A percentile compares a stretch with the other conserved stretches of the same genome.
These are phyloP conservation scores for Pythium monospermum DNA, from an alignment of 352 stramenopile species.

Conservation along the genomic window DNA sequence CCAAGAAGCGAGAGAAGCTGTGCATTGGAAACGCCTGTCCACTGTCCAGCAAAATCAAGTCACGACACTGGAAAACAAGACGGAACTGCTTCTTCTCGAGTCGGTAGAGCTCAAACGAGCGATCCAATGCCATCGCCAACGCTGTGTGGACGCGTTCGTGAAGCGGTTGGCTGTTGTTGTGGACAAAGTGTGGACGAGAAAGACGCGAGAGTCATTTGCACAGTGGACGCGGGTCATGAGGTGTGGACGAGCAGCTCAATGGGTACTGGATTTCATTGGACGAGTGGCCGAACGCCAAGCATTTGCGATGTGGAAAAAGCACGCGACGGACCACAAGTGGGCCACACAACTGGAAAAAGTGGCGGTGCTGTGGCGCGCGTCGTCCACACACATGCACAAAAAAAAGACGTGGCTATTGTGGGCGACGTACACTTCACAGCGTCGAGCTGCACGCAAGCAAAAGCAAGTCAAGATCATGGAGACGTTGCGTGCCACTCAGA, in stretches of 20 bases:
- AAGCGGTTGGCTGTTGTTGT: conserved; percentile 1
- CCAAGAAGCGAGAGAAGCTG: neutral
- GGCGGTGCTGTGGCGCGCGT: neutral
- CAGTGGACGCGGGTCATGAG: neutral
- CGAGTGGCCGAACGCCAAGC: neutral
- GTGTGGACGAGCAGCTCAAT: neutral
- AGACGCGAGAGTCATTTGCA: neutral
- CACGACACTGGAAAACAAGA: conserved; percentile 14
- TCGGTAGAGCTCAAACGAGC: conserved; percentile 13
- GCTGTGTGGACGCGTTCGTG: conserved; percentile 13
- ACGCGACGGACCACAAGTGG: neutral
- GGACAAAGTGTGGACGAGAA: neutral
- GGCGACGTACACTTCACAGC: neutral
- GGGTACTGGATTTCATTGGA: neutral
- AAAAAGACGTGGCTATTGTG: conserved; percentile 9
- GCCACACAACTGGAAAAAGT: conserved; percentile 4
- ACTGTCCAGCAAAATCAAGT: conserved; percentile 13
- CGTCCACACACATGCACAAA: neutral
- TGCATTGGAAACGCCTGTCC: neutral
- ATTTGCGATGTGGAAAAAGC: neutral
- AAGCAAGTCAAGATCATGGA: neutral
- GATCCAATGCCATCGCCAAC: conserved; percentile 4
- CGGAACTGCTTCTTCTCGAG: conserved; percentile 24
- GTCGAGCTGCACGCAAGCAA: conserved; percentile 2
- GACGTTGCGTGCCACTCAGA: neutral